Percentiles rank a stretch among this genome's conserved stretches.
Evolutionary conservation across 805 yeast species (phyloP).

Genomic region (Phaffomyces opuntiae): DNA sequence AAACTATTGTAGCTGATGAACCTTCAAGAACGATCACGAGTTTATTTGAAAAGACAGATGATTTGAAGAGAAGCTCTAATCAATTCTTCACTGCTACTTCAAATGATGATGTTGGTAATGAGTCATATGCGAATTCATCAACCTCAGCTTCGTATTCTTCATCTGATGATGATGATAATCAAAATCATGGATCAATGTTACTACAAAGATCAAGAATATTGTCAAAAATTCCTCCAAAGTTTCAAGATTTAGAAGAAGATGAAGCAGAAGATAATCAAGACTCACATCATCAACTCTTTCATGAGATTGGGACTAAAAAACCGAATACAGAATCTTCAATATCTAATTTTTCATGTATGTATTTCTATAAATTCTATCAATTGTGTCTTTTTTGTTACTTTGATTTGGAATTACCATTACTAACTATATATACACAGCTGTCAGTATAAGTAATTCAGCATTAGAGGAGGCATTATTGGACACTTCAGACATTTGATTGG

Average conservation of each 20-base stretch:
- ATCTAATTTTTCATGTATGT: constrained; percentile 29
- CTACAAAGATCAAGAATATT: constrained; percentile 21
- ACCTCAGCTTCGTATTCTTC: not conserved
- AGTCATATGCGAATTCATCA: not conserved
- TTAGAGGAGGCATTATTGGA: constrained; percentile 35
- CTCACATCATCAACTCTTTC: not conserved
- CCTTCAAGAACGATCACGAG: not conserved
- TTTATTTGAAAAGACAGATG: constrained; percentile 1
- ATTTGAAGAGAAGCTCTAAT: not conserved
- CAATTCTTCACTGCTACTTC: not conserved
- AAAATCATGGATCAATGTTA: constrained; percentile 14
- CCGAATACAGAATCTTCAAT: constrained; percentile 16
- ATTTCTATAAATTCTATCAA: not conserved
- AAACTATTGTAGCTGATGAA: constrained; percentile 1
- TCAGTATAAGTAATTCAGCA: constrained; percentile 33
- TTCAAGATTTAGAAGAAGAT: constrained; percentile 14
- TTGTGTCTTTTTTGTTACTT: no score
- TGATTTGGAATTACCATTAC: not conserved
- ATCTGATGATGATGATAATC: constrained; percentile 1
- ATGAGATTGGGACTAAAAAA: not conserved
- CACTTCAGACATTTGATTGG: constrained; percentile 22
- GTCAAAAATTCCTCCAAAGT: constrained; percentile 15
- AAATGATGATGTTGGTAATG: not conserved
- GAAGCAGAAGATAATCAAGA: constrained; percentile 9
- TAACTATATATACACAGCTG: constrained; percentile 8